Evolutionary conservation across 2,329 filamentous ascomycete species (phyloP), one percentile per base, ranked within the genome.

Genomic region (Pleomassaria siparia): DNA sequence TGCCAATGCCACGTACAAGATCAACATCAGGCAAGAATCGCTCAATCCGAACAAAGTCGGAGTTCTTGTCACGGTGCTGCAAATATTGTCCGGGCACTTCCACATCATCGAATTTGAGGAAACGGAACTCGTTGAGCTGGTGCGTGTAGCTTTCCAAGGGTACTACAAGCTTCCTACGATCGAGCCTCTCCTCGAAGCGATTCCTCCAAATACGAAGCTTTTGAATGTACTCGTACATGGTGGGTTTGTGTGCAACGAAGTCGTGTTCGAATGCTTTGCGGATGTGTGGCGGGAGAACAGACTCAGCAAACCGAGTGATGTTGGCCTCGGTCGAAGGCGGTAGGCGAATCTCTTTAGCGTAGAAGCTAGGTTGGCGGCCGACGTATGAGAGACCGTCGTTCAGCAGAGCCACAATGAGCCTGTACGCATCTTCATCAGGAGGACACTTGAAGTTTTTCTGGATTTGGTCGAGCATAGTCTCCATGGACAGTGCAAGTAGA

Each of bases 361-460:
- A 96, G 1, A 89, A 89, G 12, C 82, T 80, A 10, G 92, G 92
- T 72, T 89, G 89, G 40, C 92, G 85, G 55, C 89, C 90, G 33
- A 97, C 90, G 61, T 96, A 96, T 22, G 90, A 90, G 44, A 99
- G 75, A 0, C 90, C 94, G 71, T 99, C 94, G 67, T 99, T 99
- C 18, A 99, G 82, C 10, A 99, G 77, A 2, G 94, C 95, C n/a
- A 97, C 92, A 56, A 99, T 99, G 13, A 99, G 80, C 41, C 94
- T 83, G 72, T 97, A 97, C 2, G 94, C 95, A 74, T 99, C 94
- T 70, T 99, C 94, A 62, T 99, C 94, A 0, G 92, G 92, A 12
- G 92, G 92, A 63, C 94, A 97, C 74, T 99, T 99, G 82, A 99
- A 99, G 73, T 97, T 88, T 78, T 97, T 97, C 71, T 94, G 88